Conservation (phyloP, 768 basidiomycete species). For the Phylloporus sp. region DNA sequence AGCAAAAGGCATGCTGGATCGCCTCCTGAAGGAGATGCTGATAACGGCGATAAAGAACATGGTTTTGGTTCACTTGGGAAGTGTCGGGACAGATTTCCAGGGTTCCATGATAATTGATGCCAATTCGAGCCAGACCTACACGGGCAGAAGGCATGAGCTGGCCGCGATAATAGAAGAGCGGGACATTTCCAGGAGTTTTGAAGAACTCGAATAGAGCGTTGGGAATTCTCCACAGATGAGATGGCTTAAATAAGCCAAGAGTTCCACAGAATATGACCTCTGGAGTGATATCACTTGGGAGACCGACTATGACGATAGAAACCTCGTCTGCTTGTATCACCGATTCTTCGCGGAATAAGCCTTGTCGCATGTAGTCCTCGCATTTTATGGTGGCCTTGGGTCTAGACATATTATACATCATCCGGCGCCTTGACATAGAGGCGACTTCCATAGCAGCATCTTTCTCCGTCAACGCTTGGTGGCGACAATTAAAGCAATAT, state of each 20-base stretch:
- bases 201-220: slow-evolving; percentile 16
- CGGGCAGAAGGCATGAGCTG: slow-evolving; percentile 10
- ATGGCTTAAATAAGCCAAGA: slow-evolving; percentile 9
- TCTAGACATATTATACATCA: slow-evolving; percentile 14
- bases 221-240: slow-evolving; percentile 9
- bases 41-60: slow-evolving; percentile 10
- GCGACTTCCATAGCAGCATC: slow-evolving; percentile 11
- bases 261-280: slow-evolving; percentile 14
- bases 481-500: neutral
- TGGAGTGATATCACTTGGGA: slow-evolving; percentile 9
- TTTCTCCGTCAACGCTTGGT: slow-evolving; percentile 10
- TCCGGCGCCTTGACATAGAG: slow-evolving; percentile 10
- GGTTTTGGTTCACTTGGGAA: neutral
- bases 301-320: slow-evolving; percentile 14
- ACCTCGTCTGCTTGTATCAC: slow-evolving; percentile 13
- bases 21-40: slow-evolving; percentile 8
- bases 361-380: slow-evolving; percentile 1
- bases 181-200: slow-evolving; percentile 6
- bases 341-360: slow-evolving; percentile 9
- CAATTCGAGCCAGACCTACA: slow-evolving; percentile 1
- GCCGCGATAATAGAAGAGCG: slow-evolving; percentile 15
- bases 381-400: slow-evolving; percentile 7
- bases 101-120: slow-evolving; percentile 15
- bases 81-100: slow-evolving; percentile 9
- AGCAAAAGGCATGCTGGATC: slow-evolving; percentile 8